Conservation (phyloP, 176 grass and related monocot genomes). For the Oryza officinalis region DNA sequence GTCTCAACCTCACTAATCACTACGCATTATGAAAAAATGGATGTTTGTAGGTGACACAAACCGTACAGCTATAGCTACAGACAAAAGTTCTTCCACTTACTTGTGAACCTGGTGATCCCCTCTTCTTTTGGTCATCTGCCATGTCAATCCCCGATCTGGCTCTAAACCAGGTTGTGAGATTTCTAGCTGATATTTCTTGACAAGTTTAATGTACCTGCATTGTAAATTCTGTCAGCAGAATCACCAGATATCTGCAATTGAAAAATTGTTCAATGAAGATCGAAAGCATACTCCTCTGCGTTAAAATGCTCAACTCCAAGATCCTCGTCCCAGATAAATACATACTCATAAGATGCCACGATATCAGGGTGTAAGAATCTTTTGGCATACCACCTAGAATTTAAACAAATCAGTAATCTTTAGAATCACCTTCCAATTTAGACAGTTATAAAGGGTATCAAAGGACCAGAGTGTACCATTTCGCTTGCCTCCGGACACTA, state of each 20-base stretch:
- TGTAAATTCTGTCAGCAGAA: slow-evolving; percentile 61
- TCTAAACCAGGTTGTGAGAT: slow-evolving; percentile 96
- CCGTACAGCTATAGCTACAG: slow-evolving; percentile 16
- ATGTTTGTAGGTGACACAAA: not conserved
- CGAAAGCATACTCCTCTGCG: slow-evolving; percentile 69
- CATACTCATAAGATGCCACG: slow-evolving; percentile 76
- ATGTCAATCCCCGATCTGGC: slow-evolving; percentile 71
- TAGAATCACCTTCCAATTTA: slow-evolving; percentile 17
- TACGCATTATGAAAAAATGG: not conserved
- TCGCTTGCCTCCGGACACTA: slow-evolving; percentile 69
- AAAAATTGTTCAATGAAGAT: not conserved
- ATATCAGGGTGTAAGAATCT: slow-evolving; percentile 97
- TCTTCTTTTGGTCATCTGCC: slow-evolving; percentile 98
- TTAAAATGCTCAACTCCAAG: slow-evolving; percentile 93
- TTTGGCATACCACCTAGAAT: slow-evolving; percentile 88
- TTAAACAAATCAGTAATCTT: slow-evolving; percentile 8
- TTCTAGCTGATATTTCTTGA: slow-evolving; percentile 84
- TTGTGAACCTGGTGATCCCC: slow-evolving; percentile 78
- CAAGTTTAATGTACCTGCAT: slow-evolving; percentile 76
- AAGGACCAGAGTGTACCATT: slow-evolving; percentile 51
- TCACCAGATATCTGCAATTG: slow-evolving; percentile 43
- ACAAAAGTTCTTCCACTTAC: slow-evolving; percentile 51
- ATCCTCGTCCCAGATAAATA: slow-evolving; percentile 98
- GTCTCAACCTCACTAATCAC: not conserved
- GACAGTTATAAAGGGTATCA: slow-evolving; percentile 1